A percentile compares a stretch with the other conserved stretches of the same genome.
phyloP scores from a whole-genome alignment of 2,329 filamentous ascomycete genomes.

The Calonectria leucothoes region DNA sequence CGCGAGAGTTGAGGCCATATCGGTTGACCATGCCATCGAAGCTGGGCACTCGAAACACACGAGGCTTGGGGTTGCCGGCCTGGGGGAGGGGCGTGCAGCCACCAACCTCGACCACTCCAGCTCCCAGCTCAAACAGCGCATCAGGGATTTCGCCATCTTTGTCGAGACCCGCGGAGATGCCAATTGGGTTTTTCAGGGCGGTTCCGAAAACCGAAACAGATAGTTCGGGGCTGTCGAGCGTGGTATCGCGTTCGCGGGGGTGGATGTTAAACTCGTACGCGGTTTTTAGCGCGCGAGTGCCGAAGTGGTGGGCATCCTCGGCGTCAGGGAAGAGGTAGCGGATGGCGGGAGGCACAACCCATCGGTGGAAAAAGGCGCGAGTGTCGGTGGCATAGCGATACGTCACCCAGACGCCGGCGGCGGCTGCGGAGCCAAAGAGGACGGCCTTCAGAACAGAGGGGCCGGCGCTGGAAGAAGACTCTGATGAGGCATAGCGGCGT shows the following conservation, averaged over 20 bases:
- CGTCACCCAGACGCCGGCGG: conserved; percentile 56
- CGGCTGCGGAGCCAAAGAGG: conserved; percentile 55
- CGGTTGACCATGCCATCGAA: conserved; percentile 93
- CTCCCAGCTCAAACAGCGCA: conserved; percentile 84
- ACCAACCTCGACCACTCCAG: conserved; percentile 90
- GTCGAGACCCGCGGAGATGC: conserved; percentile 94
- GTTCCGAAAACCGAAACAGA: conserved; percentile 76
- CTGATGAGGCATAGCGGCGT: conserved; percentile 46
- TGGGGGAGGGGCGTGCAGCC: conserved; percentile 91
- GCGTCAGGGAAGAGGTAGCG: conserved; percentile 78
- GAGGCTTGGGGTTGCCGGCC: conserved; percentile 85
- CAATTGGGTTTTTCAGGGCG: conserved; percentile 85
- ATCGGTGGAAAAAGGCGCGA: conserved; percentile 76
- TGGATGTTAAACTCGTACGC: conserved; percentile 82
- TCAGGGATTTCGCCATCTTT: conserved; percentile 93
- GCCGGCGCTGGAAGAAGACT: conserved; percentile 44
- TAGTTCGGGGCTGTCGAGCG: conserved; percentile 47
- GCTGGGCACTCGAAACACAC: conserved; percentile 87
- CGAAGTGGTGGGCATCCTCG: conserved; percentile 91
- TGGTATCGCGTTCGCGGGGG: conserved; percentile 78
- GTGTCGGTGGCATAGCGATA: conserved; percentile 83
- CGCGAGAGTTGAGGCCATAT: conserved; percentile 93
- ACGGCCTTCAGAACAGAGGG: conserved; percentile 48
- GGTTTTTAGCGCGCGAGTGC: conserved; percentile 76
- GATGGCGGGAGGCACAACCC: conserved; percentile 73